A percentile compares a stretch with the other conserved stretches of the same genome.
phyloP scores from a whole-genome alignment of 305 asterid genomes.

The Fraxinus sp. region DNA sequence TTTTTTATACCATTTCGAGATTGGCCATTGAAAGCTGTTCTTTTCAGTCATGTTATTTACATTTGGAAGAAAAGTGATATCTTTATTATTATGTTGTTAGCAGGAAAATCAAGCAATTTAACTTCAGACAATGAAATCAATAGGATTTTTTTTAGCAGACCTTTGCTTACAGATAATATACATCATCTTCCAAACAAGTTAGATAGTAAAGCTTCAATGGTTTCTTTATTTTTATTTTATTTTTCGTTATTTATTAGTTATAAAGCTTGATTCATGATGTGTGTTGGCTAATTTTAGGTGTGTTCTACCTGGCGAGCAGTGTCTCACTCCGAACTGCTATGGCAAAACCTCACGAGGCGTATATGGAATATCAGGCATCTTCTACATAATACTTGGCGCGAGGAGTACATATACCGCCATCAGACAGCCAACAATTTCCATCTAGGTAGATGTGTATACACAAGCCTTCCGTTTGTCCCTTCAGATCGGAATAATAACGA shows the following conservation, averaged over 20 bases:
- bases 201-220: neutral
- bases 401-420: constrained; percentile 66
- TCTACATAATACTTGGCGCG: constrained; percentile 60
- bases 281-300: constrained; percentile 42
- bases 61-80: neutral
- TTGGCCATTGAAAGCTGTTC: neutral
- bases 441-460: constrained; percentile 32
- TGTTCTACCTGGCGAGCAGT: constrained; percentile 88
- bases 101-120: neutral
- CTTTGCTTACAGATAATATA: neutral
- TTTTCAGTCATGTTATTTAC: neutral
- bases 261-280: neutral
- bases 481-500: constrained; percentile 37
- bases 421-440: constrained; percentile 57
- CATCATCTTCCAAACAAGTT: neutral
- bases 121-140: neutral
- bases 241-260: neutral
- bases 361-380: constrained; percentile 58
- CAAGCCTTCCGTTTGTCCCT: constrained; percentile 47
- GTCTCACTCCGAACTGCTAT: constrained; percentile 77
- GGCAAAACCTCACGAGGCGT: constrained; percentile 62
- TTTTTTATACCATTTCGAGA: neutral
- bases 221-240: no score
- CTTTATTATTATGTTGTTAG: neutral
- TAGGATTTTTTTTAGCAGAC: neutral